Base-by-base conservation (phyloP, 129 eudicot genomes). In the Saposhnikovia divaricata region DNA sequence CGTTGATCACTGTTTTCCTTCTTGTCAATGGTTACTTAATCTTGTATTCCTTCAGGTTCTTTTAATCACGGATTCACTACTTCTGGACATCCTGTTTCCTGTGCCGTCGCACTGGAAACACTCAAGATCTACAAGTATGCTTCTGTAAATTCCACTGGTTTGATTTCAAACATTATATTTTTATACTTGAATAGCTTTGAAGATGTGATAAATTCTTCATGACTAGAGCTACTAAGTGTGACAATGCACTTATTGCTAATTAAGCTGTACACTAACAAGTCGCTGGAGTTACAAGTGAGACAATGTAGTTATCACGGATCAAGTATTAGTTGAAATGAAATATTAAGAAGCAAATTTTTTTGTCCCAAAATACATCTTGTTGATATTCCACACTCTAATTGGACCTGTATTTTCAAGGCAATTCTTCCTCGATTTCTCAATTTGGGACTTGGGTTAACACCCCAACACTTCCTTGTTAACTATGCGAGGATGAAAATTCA, bases 61-160 rank as follows among this genome's bases (percentile, higher is more conserved):
- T 94, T 95, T 82, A 85, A 91, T 80, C 98, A 95, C 84, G 98
- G 98, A 81, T 95, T 95, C 83, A 95, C 98, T 15, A 92, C 90
- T 83, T 92, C 98, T 5, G 98, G 98, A 46, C 98, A 95, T 77
- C 98, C 98, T 23, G 98, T 95, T 10, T 78, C 98, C 46, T 95
- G 97, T 82, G 98, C 98, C 78, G 98, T 94, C 69, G 98, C 98
- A 47, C 72, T 94, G 42, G 97, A 94, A 87, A 72, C 98, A 21
- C 90, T 95, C 84, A 95, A 89, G 80, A 89, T 95, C 68, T 95
- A 95, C 86, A 87, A 90, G 98, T 95, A 92, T 74, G 89, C 74
- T 81, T 13, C 25, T 73, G 3, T 69, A 28, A 37, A 11, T 27
- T 65, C 39, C 39, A 27, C 15, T 27, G 39, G 7, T 65, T 25